Base-by-base conservation (phyloP, 768 basidiomycete species). In the Boletus vermiculosoides region DNA sequence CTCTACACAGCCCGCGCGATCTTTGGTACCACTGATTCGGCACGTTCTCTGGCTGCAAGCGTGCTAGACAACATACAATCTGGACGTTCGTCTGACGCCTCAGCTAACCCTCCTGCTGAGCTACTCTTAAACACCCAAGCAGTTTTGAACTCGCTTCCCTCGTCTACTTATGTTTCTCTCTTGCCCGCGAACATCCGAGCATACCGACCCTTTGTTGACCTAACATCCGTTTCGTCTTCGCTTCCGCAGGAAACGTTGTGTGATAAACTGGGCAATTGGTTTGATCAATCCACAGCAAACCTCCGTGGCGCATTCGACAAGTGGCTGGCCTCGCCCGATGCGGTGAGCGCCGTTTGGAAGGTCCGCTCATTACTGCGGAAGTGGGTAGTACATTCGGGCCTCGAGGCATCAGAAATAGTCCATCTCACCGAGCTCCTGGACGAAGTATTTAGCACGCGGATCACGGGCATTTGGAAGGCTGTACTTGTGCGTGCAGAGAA, bases 171-270 rank as follows among this genome's bases (percentile, higher is more conserved):
- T 60, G 84, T 94, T 58, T 81, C 86, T 16, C 80, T 92, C 52
- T 80, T 98, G 0, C 92, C 94, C 0, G 66, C 77, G 1, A 80
- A 77, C 56, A 80, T 98, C 57, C 81, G 80, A 61, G 79, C 82
- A 5, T 97, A 94, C 71, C 90, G 86, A 63, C 94, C 94, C 10
- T 95, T 91, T 69, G 82, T 96, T 58, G 88, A 94, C 63, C 73
- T 86, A 7, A 74, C 78, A 10, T 84, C 90, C 0, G 70, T 83
- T 0, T 82, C 84, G 4, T 78, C 84, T 18, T 76, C 77, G 3
- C 70, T 86, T 23, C 70, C 81, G 4, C 76, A 75, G 44, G 62
- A 70, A 1, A 68, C 75, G 25, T 73, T 89, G 47, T 60, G 69
- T 20, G 68, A 76, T 18, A 83, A 79, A 54, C 69, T 92, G 13